Percentiles rank a stretch among this genome's conserved stretches.
These are phyloP conservation scores for Bolboschoenus planiculmis DNA, from an alignment of 176 grass and related monocot genomes.

Conservation along the genomic window DNA sequence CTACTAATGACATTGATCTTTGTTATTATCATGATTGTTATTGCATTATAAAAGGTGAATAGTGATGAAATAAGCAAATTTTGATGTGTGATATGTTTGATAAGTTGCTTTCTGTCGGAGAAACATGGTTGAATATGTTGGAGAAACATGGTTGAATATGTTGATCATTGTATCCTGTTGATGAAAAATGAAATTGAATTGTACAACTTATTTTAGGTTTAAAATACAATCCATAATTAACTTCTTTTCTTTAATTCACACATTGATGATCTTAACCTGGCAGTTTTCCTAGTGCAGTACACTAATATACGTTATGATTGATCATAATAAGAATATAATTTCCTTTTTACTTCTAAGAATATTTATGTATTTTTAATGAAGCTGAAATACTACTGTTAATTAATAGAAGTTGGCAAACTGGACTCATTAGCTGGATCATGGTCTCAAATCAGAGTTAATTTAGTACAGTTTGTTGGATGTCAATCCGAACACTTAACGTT, in stretches of 20 bases:
- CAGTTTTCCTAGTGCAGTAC: background rate
- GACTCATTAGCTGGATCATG: background rate
- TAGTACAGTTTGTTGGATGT: background rate
- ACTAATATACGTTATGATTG: background rate
- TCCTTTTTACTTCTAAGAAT: background rate
- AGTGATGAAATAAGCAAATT: background rate
- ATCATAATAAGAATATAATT: background rate
- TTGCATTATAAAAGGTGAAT: background rate
- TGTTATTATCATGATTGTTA: background rate
- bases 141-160: background rate
- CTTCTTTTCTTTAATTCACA: background rate
- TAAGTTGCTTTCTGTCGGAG: background rate
- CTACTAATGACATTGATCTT: slow-evolving; percentile 21
- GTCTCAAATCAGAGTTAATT: background rate
- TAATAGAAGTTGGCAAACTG: background rate
- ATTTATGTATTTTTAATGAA: background rate
- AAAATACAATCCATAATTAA: background rate
- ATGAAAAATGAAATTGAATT: background rate
- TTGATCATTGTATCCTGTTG: background rate
- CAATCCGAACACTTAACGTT: background rate
- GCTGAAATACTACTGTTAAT: background rate
- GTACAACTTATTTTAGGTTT: background rate
- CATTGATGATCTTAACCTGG: background rate
- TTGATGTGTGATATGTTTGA: background rate
- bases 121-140: background rate